Evolutionary conservation across 805 yeast species (phyloP).

Genomic region (Saccharomycopsis vini): DNA sequence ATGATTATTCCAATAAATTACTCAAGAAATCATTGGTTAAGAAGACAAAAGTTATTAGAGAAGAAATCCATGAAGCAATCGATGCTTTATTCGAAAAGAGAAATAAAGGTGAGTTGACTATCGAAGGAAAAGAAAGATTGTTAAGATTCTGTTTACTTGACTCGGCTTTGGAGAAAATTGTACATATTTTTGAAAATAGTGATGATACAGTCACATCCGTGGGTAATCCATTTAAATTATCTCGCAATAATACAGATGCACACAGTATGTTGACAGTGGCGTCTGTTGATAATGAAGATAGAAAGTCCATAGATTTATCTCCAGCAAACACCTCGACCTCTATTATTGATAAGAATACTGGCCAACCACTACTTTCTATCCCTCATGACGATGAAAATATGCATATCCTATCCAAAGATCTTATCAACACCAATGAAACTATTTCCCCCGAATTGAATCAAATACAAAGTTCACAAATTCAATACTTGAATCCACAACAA

Average conservation of each 20-base stretch:
- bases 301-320: no score
- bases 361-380: not conserved
- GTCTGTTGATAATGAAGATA: not conserved
- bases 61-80: constrained; percentile 39
- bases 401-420: constrained; percentile 19
- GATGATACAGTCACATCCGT: constrained; percentile 7
- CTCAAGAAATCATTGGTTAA: constrained; percentile 33
- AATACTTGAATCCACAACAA: constrained; percentile 9
- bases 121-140: constrained; percentile 69
- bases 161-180: constrained; percentile 52
- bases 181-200: constrained; percentile 28
- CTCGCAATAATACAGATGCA: constrained; percentile 1
- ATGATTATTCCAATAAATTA: constrained; percentile 31
- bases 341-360: not conserved
- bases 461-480: constrained; percentile 16
- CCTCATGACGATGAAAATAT: constrained; percentile 13
- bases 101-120: constrained; percentile 41
- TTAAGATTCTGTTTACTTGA: constrained; percentile 62
- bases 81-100: constrained; percentile 52
- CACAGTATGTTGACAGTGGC: not conserved
- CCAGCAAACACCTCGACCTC: no score
- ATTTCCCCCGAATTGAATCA: constrained; percentile 15
- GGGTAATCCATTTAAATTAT: constrained; percentile 2
- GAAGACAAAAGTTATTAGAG: constrained; percentile 32
- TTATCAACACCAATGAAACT: constrained; percentile 15